These are phyloP conservation scores for Margaritispora aquatica DNA, from an alignment of 495 filamentous ascomycete species.

Conservation along the genomic window DNA sequence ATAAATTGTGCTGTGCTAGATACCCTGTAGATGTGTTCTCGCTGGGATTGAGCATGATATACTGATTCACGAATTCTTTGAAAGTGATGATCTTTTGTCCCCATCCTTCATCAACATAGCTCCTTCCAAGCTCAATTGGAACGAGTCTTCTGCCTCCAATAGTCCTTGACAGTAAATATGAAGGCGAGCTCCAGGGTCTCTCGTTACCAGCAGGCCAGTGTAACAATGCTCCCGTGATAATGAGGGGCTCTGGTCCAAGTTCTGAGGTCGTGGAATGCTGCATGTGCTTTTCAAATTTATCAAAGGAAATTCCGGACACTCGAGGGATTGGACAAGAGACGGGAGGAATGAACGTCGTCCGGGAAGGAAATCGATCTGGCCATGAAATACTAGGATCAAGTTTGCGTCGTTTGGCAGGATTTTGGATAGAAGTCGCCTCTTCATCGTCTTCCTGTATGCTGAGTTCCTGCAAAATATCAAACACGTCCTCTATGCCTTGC, in stretches of 20 bases:
- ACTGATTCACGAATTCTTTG: conserved; percentile 58
- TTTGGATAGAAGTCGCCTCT: no score
- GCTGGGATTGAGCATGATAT: conserved; percentile 35
- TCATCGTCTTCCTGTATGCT: neutral
- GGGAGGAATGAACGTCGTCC: neutral
- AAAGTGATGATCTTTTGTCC: conserved; percentile 78
- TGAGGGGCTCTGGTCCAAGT: conserved; percentile 49
- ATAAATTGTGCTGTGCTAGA: conserved; percentile 84
- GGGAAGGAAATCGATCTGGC: neutral
- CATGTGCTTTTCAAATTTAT: conserved; percentile 61
- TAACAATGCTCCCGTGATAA: conserved; percentile 56
- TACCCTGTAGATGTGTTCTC: conserved; percentile 38
- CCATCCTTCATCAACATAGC: conserved; percentile 85
- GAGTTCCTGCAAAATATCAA: conserved; percentile 38
- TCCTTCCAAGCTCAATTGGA: conserved; percentile 83
- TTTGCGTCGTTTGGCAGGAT: conserved; percentile 25
- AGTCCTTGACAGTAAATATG: conserved; percentile 71
- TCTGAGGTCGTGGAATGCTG: neutral
- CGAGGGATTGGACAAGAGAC: conserved; percentile 25
- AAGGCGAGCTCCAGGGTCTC: conserved; percentile 62
- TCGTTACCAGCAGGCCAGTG: conserved; percentile 76
- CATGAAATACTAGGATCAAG: neutral
- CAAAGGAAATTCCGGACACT: conserved; percentile 42
- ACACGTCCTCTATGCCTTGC: conserved; percentile 48
- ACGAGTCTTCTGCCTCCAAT: conserved; percentile 73